Conservation (phyloP, 1,284 basidiomycete species). For the Apiotrichum mycotoxinovorans region DNA sequence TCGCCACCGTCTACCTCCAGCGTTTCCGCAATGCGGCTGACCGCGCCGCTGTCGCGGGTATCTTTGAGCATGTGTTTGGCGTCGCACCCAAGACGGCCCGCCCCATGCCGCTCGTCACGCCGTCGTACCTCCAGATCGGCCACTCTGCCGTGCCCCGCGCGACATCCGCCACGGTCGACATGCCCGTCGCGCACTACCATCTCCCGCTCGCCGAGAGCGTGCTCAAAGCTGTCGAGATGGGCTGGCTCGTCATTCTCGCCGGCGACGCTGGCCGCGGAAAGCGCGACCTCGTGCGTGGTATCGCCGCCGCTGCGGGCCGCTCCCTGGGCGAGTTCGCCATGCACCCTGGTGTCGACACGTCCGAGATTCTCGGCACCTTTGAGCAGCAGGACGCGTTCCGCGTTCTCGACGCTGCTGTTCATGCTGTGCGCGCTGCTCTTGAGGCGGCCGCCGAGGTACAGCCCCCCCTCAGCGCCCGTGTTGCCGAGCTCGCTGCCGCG, state of each 20-base stretch:
- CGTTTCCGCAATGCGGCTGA: slow-evolving; percentile 77
- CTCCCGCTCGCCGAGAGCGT: slow-evolving; percentile 71
- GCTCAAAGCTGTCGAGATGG: slow-evolving; percentile 68
- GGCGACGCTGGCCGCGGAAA: slow-evolving; percentile 77
- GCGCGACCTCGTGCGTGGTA: slow-evolving; percentile 65
- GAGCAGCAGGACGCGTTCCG: slow-evolving; percentile 71
- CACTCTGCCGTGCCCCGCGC: slow-evolving; percentile 58
- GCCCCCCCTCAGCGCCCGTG: slow-evolving; percentile 14
- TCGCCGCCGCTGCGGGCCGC: slow-evolving; percentile 71
- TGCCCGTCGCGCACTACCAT: slow-evolving; percentile 62
- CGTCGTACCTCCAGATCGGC: slow-evolving; percentile 65
- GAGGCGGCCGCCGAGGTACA: slow-evolving; percentile 23
- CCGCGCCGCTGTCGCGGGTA: slow-evolving; percentile 57
- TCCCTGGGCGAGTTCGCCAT: slow-evolving; percentile 70
- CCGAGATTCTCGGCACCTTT: slow-evolving; percentile 91
- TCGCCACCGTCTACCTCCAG: slow-evolving; percentile 73
- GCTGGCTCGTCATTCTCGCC: slow-evolving; percentile 85
- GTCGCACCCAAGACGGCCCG: slow-evolving; percentile 41
- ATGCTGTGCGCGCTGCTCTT: slow-evolving; percentile 15
- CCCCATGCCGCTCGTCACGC: slow-evolving; percentile 59
- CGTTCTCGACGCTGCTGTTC: slow-evolving; percentile 19
- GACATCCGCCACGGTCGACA: slow-evolving; percentile 49
- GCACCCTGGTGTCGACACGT: slow-evolving; percentile 85
- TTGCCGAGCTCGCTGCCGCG: slow-evolving; percentile 16
- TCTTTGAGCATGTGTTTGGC: slow-evolving; percentile 66